phyloP scores from a whole-genome alignment of 2,329 filamentous ascomycete species.

The Zymoseptoria crescenta region DNA sequence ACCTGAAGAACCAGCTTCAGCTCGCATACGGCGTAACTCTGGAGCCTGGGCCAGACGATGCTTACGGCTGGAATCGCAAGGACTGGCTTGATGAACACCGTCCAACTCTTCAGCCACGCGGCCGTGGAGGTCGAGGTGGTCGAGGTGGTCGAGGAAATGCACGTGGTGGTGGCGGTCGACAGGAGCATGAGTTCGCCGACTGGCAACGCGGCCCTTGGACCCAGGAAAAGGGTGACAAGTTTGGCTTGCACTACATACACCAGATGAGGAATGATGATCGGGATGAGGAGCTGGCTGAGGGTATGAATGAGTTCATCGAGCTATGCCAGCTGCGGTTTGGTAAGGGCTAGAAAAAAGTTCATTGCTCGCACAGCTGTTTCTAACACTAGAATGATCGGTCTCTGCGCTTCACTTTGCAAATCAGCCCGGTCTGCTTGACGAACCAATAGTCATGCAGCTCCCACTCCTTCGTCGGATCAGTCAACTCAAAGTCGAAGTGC shows the following conservation, averaged over 20 bases:
- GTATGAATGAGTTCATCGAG: constrained; percentile 37
- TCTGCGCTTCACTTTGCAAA: constrained; percentile 17
- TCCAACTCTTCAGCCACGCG: constrained; percentile 10
- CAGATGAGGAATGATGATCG: constrained; percentile 25
- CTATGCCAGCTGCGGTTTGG: constrained; percentile 37
- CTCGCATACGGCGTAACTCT: constrained; percentile 29
- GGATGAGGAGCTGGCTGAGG: constrained; percentile 30
- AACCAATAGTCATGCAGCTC: constrained; percentile 11
- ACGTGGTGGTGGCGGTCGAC: constrained; percentile 11
- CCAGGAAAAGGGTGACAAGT: constrained; percentile 31
- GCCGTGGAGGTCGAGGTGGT: constrained; percentile 10
- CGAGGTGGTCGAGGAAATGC: constrained; percentile 12
- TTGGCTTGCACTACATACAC: constrained; percentile 24
- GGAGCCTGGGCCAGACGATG: constrained; percentile 29
- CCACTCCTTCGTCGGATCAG: constrained; percentile 17
- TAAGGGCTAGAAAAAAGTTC: neutral
- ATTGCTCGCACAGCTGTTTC: neutral
- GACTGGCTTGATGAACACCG: constrained; percentile 16
- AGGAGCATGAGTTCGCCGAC: constrained; percentile 9
- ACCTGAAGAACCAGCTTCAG: constrained; percentile 28
- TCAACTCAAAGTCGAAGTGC: constrained; percentile 19
- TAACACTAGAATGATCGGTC: neutral
- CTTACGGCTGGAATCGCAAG: constrained; percentile 19
- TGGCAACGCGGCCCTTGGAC: constrained; percentile 29
- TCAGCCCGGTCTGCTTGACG: constrained; percentile 18